Evolutionary conservation across 768 basidiomycete genomes (phyloP), one percentile per base, ranked within the genome.

Genomic region (Naematelia encephala): DNA sequence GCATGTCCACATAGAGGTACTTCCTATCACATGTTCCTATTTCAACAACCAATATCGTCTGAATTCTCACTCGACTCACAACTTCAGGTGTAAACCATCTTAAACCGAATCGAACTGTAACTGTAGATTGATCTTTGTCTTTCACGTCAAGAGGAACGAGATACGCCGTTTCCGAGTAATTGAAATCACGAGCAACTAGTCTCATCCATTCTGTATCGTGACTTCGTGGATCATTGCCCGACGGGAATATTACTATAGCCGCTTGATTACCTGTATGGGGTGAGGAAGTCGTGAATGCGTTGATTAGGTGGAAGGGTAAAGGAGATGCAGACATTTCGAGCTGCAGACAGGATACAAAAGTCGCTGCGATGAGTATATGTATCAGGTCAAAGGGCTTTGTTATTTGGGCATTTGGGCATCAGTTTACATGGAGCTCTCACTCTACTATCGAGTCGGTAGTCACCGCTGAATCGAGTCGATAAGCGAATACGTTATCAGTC

Each of bases 101-200:
- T 51, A 70, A 49, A 19, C 61, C 57, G 28, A 44, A 70, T 28
- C 27, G 16, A 29, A 48, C 19, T 5, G 19, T 19, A 8, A 16
- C 34, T 8, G 8, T 8, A 8, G 8, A 8, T 48, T 8, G 19
- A 12, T 51, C 56, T 29, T 55, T 57, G 23, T 59, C 47, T n/a
- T 13, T 11, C 13, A 42, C 16, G 13, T 46, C 27, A 1, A 56
- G 8, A 2, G 63, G 63, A 21, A 61, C 61, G 1, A 68, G 28
- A 50, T 58, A 70, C 45, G 69, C 69, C 5, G 69, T 70, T 28
- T 67, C 69, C 25, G 69, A 55, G 21, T 59, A 63, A 23, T 61
- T 56, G 52, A 70, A 70, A 53, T 67, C 66, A 16, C 59, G 29
- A 13, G 69, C 66, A 22, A 59, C 46, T 0, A 42, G 23, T 13